Evolutionary conservation across 1,284 basidiomycete species (phyloP), one percentile per base, ranked within the genome.

Genomic region (Amanita bisporigera): DNA sequence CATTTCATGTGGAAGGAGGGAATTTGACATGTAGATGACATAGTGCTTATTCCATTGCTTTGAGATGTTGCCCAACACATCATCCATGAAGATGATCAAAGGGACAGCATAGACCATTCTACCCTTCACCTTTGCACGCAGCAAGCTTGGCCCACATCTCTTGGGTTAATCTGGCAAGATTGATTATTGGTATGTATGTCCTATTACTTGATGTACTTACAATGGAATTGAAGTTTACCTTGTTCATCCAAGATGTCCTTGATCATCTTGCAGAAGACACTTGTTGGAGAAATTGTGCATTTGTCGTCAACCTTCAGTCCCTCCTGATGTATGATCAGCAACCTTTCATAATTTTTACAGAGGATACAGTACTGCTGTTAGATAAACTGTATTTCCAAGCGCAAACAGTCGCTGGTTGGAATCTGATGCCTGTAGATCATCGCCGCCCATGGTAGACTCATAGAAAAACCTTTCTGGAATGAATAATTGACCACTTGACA

Each of bases 11-110:
- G 74, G 72, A 0, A 81, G 73, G 5, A 76, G 76, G 47, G 76
- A 74, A 24, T 69, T 67, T 1, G 73, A 74, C 31, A 78, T 75
- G 0, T 77, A 70, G 40, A 77, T 73, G 9, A 63, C 69, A 54
- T 83, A 83, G 65, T 84, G 83, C 55, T 82, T 77, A 61, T 84
- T 84, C 81, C 82, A 83, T 66, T 80, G 80, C 67, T 84, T 84
- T 0, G 80, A 83, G 0, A 73, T 24, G 66, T 84, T 83, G 0
- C 82, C 82, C 0, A 80, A 83, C 0, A 81, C 82, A 66, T 83
- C 79, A 61, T 83, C 80, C 58, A 81, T 81, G 67, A 83, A 83
- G 2, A 80, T 55, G 77, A 78, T 82, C 0, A 83, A 67, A 1
- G 77, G 74, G 15, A 79, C 68, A 6, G 60, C 4, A 10, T 66